A percentile compares a stretch with the other conserved stretches of the same genome.
phyloP scores from a whole-genome alignment of 257 asterid species.

The Jacaranda mimosifolia region DNA sequence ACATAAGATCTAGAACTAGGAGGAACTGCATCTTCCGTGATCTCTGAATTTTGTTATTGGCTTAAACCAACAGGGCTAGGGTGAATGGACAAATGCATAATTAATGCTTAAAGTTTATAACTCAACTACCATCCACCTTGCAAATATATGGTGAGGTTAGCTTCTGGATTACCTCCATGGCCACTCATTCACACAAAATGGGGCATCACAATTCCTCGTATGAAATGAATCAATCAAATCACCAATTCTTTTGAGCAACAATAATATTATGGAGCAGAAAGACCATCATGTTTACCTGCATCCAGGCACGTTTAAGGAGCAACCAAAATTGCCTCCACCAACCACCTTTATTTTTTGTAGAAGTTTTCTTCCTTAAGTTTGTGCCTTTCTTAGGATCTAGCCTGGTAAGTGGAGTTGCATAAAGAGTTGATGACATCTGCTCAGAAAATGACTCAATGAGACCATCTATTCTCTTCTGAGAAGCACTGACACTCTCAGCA shows the following conservation, averaged over 20 bases:
- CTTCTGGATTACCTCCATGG: constrained; percentile 21
- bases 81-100: constrained; percentile 11
- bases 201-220: constrained; percentile 10
- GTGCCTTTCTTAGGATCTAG: constrained; percentile 41
- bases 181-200: background rate
- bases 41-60: constrained; percentile 23
- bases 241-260: background rate
- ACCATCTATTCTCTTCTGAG: constrained; percentile 84
- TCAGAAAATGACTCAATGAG: constrained; percentile 82
- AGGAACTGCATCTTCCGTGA: constrained; percentile 4
- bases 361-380: constrained; percentile 51
- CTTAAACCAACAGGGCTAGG: constrained; percentile 18
- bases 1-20: constrained; percentile 26
- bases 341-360: constrained; percentile 65
- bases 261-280: constrained; percentile 13
- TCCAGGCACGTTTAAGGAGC: constrained; percentile 96
- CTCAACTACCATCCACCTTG: constrained; percentile 26
- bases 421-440: constrained; percentile 64
- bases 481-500: constrained; percentile 71
- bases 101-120: background rate
- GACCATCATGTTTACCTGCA: constrained; percentile 67
- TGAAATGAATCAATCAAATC: constrained; percentile 9
- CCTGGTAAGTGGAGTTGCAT: constrained; percentile 67
- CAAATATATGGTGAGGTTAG: constrained; percentile 15
- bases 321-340: constrained; percentile 90